phyloP scores from a whole-genome alignment of 495 filamentous ascomycete genomes.

The Sporormia fimetaria region DNA sequence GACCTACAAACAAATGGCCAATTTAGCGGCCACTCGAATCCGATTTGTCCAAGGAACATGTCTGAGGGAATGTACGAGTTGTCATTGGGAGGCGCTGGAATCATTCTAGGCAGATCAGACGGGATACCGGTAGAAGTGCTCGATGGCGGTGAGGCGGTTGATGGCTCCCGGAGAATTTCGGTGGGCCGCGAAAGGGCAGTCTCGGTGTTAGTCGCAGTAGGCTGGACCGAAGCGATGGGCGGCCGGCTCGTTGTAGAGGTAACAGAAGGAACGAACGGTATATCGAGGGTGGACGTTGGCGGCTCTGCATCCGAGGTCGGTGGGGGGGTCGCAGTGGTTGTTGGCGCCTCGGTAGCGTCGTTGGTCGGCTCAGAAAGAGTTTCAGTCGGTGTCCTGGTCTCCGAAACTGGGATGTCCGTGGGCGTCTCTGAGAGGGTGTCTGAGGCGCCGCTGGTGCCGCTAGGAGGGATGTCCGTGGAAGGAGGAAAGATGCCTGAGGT shows the following conservation, averaged over 20 bases:
- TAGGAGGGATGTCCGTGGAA: background rate
- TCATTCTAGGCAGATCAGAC: constrained; percentile 57
- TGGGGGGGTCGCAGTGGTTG: background rate
- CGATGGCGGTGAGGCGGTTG: constrained; percentile 9
- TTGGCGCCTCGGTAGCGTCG: background rate
- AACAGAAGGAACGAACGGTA: background rate
- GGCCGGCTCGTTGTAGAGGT: background rate
- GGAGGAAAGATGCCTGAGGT: background rate
- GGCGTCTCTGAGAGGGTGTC: background rate
- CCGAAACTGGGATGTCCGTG: constrained; percentile 1
- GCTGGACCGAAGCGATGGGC: constrained; percentile 4
- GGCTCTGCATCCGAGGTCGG: background rate
- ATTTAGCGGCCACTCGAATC: constrained; percentile 67
- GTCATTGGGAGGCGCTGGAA: constrained; percentile 53
- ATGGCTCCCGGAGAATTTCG: constrained; percentile 26
- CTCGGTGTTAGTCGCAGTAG: constrained; percentile 28
- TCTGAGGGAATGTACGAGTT: constrained; percentile 44
- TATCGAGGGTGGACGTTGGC: constrained; percentile 13
- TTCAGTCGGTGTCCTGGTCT: background rate
- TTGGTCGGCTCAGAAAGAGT: background rate
- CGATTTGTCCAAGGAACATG: constrained; percentile 65
- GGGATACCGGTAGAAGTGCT: constrained; percentile 38
- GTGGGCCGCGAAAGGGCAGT: constrained; percentile 24
- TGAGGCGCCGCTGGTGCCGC: background rate
- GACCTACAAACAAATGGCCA: constrained; percentile 69